Evolutionary conservation across 1,284 basidiomycete species (phyloP).

Genomic region (Tilletia indica): DNA sequence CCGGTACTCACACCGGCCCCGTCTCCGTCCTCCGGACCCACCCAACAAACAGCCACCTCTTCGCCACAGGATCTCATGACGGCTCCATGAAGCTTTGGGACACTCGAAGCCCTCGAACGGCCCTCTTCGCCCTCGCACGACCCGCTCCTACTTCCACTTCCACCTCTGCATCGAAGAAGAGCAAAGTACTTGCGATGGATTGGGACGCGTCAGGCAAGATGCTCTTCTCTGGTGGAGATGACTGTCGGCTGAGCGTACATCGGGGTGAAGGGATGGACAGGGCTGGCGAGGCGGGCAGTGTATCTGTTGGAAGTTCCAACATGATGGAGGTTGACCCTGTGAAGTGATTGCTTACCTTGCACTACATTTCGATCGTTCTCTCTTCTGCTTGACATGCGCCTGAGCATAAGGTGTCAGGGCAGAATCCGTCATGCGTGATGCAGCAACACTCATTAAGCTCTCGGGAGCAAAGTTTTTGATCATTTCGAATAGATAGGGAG

Average conservation of each 20-base stretch:
- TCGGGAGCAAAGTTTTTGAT: background rate
- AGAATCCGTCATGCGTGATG: no score
- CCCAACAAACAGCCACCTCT: constrained; percentile 36
- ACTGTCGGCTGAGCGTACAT: constrained; percentile 38
- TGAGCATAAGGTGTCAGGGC: no score
- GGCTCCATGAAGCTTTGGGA: constrained; percentile 49
- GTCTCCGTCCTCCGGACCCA: constrained; percentile 35
- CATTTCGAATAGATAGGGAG: background rate
- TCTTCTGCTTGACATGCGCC: no score
- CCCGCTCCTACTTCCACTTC: constrained; percentile 12
- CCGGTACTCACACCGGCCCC: constrained; percentile 40
- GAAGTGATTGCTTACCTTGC: no score
- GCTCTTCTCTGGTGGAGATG: constrained; percentile 50
- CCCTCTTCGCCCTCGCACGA: constrained; percentile 43
- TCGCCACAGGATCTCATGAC: constrained; percentile 40
- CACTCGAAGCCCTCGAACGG: constrained; percentile 38
- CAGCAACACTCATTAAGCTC: no score
- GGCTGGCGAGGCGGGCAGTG: background rate
- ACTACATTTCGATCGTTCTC: background rate
- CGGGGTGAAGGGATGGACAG: constrained; percentile 33
- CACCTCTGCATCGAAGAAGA: background rate
- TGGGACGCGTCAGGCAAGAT: constrained; percentile 46
- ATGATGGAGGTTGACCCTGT: no score
- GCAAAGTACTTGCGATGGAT: constrained; percentile 35
- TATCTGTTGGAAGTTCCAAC: background rate